Conservation (phyloP, 2,329 filamentous ascomycete species). For the Sarocladium kiliense region DNA sequence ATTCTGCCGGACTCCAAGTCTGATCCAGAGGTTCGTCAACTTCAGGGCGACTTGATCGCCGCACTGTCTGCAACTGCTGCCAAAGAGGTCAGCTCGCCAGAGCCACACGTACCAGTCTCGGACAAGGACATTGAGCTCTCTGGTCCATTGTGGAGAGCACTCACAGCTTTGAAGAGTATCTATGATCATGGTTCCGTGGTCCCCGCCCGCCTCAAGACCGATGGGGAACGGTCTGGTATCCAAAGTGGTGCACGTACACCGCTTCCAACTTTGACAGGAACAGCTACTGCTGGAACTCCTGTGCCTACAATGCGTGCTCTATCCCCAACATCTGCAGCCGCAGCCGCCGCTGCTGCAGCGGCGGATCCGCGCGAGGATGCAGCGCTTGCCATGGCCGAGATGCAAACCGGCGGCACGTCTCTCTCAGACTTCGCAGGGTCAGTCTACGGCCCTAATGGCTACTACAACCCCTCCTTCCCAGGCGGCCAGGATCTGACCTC, state of each 20-base stretch:
- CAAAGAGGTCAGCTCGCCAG: constrained; percentile 52
- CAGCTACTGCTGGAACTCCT: constrained; percentile 15
- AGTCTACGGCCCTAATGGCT: constrained; percentile 13
- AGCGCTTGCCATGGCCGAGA: constrained; percentile 59
- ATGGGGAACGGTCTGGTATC: constrained; percentile 39
- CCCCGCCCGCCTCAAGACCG: constrained; percentile 44
- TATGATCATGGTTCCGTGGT: constrained; percentile 59
- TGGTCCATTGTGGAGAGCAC: constrained; percentile 54
- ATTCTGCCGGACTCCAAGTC: constrained; percentile 59
- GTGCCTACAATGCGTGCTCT: neutral
- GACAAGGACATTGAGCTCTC: constrained; percentile 59
- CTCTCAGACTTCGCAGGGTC: constrained; percentile 41
- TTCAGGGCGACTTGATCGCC: constrained; percentile 59
- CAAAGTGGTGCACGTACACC: constrained; percentile 43
- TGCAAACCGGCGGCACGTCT: constrained; percentile 52
- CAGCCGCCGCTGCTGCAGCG: constrained; percentile 21
- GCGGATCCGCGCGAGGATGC: constrained; percentile 54
- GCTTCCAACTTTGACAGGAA: constrained; percentile 21
- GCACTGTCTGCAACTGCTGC: constrained; percentile 60
- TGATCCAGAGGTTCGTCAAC: constrained; percentile 56
- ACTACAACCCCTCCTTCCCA: constrained; percentile 4
- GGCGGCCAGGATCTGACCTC: constrained; percentile 13
- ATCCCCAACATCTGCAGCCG: constrained; percentile 15
- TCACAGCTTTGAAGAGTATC: constrained; percentile 59
- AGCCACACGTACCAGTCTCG: constrained; percentile 46